Conservation (phyloP, 2,329 filamentous ascomycete genomes). For the Lachnellula subtilissima region DNA sequence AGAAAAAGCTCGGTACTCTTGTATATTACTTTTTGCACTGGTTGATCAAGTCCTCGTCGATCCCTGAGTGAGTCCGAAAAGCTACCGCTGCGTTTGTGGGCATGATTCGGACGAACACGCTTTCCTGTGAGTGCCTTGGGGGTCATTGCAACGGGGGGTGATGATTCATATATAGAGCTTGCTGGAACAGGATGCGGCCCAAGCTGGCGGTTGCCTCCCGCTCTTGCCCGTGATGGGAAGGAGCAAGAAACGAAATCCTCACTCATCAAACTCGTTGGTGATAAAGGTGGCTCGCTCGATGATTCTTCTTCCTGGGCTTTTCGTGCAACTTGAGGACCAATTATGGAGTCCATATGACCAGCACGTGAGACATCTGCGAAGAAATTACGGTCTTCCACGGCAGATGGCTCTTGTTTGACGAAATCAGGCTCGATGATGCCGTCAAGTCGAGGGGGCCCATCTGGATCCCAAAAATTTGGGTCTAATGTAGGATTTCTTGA, state of each 20-base stretch:
- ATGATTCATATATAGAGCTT: conserved; percentile 42
- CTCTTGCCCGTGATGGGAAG: conserved; percentile 50
- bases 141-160: conserved; percentile 52
- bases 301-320: conserved; percentile 2
- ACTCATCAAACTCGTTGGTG: conserved; percentile 55
- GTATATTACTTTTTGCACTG: conserved; percentile 43
- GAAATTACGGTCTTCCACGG: conserved; percentile 36
- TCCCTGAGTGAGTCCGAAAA: conserved; percentile 80
- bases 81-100: conserved; percentile 81
- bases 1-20: conserved; percentile 55
- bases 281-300: conserved; percentile 36
- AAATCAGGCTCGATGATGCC: conserved; percentile 34
- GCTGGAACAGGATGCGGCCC: conserved; percentile 54
- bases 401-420: conserved; percentile 21
- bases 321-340: conserved; percentile 29
- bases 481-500: conserved; percentile 51
- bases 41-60: conserved; percentile 40
- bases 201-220: conserved; percentile 39
- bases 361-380: conserved; percentile 43
- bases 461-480: conserved; percentile 48
- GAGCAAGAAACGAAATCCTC: conserved; percentile 60
- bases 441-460: conserved; percentile 43
- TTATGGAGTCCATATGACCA: conserved; percentile 44
- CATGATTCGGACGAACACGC: conserved; percentile 50
- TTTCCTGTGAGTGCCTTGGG: conserved; percentile 56